phyloP scores from a whole-genome alignment of 2,329 filamentous ascomycete species.

The Trichoderma sp. region DNA sequence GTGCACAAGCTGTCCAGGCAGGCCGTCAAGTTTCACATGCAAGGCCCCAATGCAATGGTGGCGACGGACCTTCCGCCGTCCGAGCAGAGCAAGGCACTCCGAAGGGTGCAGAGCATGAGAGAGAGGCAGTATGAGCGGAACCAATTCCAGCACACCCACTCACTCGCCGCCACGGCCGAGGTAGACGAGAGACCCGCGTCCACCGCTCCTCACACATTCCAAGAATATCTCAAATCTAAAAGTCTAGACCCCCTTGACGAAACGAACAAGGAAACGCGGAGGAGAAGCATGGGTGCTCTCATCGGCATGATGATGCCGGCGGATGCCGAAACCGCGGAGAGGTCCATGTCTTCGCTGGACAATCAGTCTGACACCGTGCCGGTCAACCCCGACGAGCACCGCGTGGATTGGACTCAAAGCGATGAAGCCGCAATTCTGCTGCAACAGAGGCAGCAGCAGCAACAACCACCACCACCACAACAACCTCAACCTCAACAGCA shows the following conservation, averaged over 20 bases:
- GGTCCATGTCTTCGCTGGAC: constrained; percentile 1
- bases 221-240: constrained; percentile 6
- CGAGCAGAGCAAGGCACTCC: constrained; percentile 38
- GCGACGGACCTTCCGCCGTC: constrained; percentile 33
- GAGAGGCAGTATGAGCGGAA: constrained; percentile 42
- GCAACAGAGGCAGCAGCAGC: constrained; percentile 13
- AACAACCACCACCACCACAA: not conserved
- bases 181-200: constrained; percentile 27
- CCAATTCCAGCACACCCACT: constrained; percentile 43
- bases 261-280: constrained; percentile 25
- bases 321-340: not conserved
- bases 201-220: constrained; percentile 23
- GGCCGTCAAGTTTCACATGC: constrained; percentile 42
- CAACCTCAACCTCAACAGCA: not conserved
- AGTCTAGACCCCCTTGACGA: not conserved
- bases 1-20: constrained; percentile 45
- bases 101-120: constrained; percentile 39
- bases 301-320: constrained; percentile 23
- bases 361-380: constrained; percentile 25
- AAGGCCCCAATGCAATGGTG: constrained; percentile 30
- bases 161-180: constrained; percentile 39
- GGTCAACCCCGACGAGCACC: constrained; percentile 35
- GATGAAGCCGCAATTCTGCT: constrained; percentile 41
- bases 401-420: constrained; percentile 59
- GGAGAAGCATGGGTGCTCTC: constrained; percentile 41